Base-by-base conservation (phyloP, 2,329 filamentous ascomycete species). In the Ophiocordyceps sinensis region DNA sequence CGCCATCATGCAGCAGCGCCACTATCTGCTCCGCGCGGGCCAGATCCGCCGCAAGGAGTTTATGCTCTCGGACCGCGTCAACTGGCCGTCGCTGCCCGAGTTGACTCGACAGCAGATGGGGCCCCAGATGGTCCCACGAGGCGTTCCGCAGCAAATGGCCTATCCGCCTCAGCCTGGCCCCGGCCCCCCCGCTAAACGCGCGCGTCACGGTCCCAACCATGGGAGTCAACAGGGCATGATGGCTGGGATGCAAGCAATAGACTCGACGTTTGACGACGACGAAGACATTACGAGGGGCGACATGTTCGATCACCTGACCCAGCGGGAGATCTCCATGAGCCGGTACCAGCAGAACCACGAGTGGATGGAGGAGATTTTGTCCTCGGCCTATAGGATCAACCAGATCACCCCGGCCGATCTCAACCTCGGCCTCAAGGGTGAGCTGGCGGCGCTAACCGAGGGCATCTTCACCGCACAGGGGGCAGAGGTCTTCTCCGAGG, bases 361-460 rank as follows among this genome's bases (percentile, higher is more conserved):
- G 59, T 96, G 89, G 91, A 94, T 98, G 85, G 91, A 96, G 55
- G 89, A 98, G 62, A 80, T 98, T 26, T 75, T 96, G 41, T 85
- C 84, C 1, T 96, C 89, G 1, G 86, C 88, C 0, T 95, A 94
- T 56, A 73, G 82, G 21, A 82, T 89, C 46, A 75, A 74, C 39
- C 85, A 93, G 56, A 94, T 98, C 43, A 77, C 81, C 9, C 87
- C 89, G 1, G 77, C 87, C 3, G 88, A 94, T 56, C 74, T 96
- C 29, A 87, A 87, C 1, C 67, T 96, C 10, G 91, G 91, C 4
- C 72, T 83, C 39, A 84, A 80, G 60, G 91, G 91, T 31, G 83
- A 88, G 59, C 69, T 98, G 17, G 79, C 84, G 21, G 71, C 75
- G 0, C 65, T 96, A 41, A 96, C 91, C 0, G 79, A 85, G 30